Percentiles rank a stretch among this genome's conserved stretches.
phyloP scores from a whole-genome alignment of 495 filamentous ascomycete species.

The Cenococcum geophilum region DNA sequence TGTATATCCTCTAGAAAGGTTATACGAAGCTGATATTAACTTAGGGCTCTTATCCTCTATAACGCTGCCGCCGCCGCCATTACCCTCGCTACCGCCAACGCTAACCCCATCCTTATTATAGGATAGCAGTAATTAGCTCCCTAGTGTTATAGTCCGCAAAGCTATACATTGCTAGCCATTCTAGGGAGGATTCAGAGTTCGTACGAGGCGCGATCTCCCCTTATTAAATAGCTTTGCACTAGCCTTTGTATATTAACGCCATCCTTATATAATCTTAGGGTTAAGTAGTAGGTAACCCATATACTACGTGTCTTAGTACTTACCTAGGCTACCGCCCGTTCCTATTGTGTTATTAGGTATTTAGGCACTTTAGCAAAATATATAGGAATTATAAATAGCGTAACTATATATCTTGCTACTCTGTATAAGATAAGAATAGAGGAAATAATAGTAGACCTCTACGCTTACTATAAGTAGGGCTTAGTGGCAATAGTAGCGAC shows the following conservation, averaged over 20 bases:
- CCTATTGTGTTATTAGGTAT: background rate
- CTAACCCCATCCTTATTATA: background rate
- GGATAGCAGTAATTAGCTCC: background rate
- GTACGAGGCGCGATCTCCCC: background rate
- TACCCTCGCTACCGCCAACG: background rate
- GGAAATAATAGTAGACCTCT: too few species aligned
- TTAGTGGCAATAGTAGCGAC: too few species aligned
- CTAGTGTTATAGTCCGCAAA: background rate
- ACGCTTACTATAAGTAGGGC: too few species aligned
- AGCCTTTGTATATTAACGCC: background rate
- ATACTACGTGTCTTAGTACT: background rate
- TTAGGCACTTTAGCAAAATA: background rate
- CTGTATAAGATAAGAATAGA: background rate
- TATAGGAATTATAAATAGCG: background rate
- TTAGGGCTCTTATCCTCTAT: too few species aligned
- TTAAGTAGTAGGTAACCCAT: background rate
- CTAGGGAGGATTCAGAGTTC: background rate
- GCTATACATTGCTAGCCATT: background rate
- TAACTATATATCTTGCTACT: background rate
- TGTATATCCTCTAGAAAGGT: too few species aligned
- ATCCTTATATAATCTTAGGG: background rate
- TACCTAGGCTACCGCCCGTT: background rate
- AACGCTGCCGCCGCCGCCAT: too few species aligned
- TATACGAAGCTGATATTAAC: too few species aligned
- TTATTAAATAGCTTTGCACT: background rate